Base-by-base conservation (phyloP, 2,329 filamentous ascomycete species). In the Nemania abortiva region DNA sequence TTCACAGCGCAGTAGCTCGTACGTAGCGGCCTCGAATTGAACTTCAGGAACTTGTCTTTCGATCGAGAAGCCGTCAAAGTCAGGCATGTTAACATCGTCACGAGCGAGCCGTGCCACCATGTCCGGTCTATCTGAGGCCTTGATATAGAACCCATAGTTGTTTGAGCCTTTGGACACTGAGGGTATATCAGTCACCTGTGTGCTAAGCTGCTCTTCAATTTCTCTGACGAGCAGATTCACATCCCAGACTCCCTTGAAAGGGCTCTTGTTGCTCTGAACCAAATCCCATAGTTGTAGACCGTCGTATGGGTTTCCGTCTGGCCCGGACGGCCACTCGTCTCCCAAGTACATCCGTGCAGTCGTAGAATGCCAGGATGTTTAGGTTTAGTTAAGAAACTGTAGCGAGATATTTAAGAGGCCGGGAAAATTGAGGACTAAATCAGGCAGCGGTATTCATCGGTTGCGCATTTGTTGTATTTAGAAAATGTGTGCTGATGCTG, bases 201-300 rank as follows among this genome's bases (percentile, higher is more conserved):
- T 45, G 15, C 34, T 2, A 27, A 61, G 45, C 18, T 53, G 52
- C 45, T 61, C 58, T 45, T 61, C 58, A 18, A 61, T 52, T 27
- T 61, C 58, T n/a, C 37, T 22, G 52, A 61, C 52, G 45, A 61
- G 58, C 7, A 61, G 58, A 22, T 52, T 61, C 37, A 61, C 45
- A 61, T 52, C 58, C 58, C 45, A 61, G 1, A 18, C n/a, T 2
- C 22, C 45, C 18, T 42, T 27, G 29, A 61, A 61, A 1, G 39
- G 58, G 18, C 58, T 61, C 10, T 50, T 61, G 15, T 13, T 45
- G 15, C 49, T 61, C 7, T 45, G 58, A 27, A 61, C 58, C 31
- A 61, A 27, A 27, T 15, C 22, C 9, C 52, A 29, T 31, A 61
- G 15, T 2, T 61, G 39, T 45, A 15, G 9, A n/a, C 58, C 58